A percentile compares a stretch with the other conserved stretches of the same genome.
These are phyloP conservation scores for Pezizomycotina sp. DNA, from an alignment of 2,329 filamentous ascomycete species.

Conservation along the genomic window DNA sequence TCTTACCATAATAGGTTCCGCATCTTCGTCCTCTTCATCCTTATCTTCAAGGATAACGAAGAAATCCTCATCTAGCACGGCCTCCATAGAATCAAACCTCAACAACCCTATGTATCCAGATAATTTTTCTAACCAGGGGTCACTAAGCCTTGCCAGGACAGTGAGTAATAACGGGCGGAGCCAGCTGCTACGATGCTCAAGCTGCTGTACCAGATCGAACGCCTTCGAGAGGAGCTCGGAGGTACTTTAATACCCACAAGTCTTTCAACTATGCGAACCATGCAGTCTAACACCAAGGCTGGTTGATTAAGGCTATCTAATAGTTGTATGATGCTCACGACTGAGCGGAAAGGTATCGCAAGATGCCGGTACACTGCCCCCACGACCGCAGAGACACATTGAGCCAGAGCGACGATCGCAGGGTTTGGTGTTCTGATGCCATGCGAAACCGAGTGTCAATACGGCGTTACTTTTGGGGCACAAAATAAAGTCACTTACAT, in stretches of 20 bases:
- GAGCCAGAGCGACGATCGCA: constrained; percentile 21
- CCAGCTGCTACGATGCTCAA: constrained; percentile 17
- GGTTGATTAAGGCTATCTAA: constrained; percentile 17
- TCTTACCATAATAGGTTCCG: too few species aligned
- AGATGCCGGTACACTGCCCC: constrained; percentile 23
- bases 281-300: constrained; percentile 26
- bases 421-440: constrained; percentile 9
- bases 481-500: constrained; percentile 1
- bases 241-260: constrained; percentile 38
- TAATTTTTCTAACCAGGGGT: constrained; percentile 16
- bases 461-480: not conserved
- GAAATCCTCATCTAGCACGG: constrained; percentile 12
- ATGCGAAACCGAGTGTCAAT: too few species aligned
- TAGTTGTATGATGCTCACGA: constrained; percentile 22
- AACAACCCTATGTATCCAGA: constrained; percentile 12
- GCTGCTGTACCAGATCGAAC: constrained; percentile 15
- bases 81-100: constrained; percentile 6
- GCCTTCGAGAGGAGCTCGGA: constrained; percentile 38
- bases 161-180: constrained; percentile 12
- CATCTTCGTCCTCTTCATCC: constrained; percentile 11
- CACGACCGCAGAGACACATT: constrained; percentile 21
- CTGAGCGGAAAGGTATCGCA: constrained; percentile 19
- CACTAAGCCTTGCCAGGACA: constrained; percentile 11
- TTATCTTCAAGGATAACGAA: constrained; percentile 12
- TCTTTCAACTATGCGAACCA: constrained; percentile 31